Evolutionary conservation across 768 basidiomycete species (phyloP).

Genomic region (Calocybe gangraenosa): DNA sequence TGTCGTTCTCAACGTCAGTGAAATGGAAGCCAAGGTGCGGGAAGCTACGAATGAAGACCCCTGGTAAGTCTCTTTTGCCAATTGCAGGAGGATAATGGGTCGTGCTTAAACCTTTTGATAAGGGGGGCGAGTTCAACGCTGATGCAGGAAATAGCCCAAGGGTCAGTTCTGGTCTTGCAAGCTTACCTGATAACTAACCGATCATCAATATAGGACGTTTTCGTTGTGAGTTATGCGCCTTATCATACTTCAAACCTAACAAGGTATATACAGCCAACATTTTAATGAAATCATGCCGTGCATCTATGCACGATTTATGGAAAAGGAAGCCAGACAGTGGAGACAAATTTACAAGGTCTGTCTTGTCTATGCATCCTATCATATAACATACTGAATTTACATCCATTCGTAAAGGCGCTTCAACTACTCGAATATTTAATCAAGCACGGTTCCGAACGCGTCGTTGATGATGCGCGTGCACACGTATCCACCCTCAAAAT

Average conservation of each 20-base stretch:
- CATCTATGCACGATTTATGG: constrained; percentile 93
- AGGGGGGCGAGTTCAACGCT: constrained; percentile 98
- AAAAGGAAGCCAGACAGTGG: constrained; percentile 98
- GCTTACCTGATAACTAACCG: not conserved
- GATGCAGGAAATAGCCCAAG: constrained; percentile 98
- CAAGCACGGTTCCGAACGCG: constrained; percentile 96
- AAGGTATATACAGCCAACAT: constrained; percentile 65
- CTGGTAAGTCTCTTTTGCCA: constrained; percentile 56
- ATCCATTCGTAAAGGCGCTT: constrained; percentile 52
- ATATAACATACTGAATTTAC: not conserved
- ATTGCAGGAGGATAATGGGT: not conserved
- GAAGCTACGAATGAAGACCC: constrained; percentile 98
- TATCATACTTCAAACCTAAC: not conserved
- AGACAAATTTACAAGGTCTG: constrained; percentile 95
- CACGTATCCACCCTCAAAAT: constrained; percentile 96
- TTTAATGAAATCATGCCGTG: constrained; percentile 99
- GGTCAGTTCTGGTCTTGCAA: constrained; percentile 39
- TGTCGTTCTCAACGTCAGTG: constrained; percentile 91
- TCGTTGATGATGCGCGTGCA: constrained; percentile 94
- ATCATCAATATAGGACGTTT: constrained; percentile 65
- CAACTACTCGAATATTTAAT: constrained; percentile 94
- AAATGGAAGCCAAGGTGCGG: constrained; percentile 94
- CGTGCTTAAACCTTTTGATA: constrained; percentile 9
- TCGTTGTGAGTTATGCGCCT: constrained; percentile 68
- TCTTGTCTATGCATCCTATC: not conserved